Percentiles rank a stretch among this genome's conserved stretches.
These are phyloP conservation scores for Ustilago shanxiensis DNA, from an alignment of 1,284 basidiomycete genomes.

Conservation along the genomic window DNA sequence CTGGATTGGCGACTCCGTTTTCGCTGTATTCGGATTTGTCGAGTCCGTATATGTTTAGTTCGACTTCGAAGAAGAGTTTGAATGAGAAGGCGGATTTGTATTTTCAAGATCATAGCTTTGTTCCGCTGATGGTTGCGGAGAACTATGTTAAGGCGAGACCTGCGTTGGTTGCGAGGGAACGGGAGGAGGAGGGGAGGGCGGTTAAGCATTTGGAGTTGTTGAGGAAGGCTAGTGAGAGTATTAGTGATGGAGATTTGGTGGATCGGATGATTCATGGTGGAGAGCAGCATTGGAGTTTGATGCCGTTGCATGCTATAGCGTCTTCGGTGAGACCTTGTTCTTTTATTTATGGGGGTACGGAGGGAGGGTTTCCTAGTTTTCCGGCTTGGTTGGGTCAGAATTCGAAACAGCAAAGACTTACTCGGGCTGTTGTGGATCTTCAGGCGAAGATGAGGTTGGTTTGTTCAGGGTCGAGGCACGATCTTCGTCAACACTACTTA, in stretches of 20 bases:
- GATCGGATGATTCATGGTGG: slow-evolving; percentile 86
- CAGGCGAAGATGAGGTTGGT: slow-evolving; percentile 95
- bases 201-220: slow-evolving; percentile 81
- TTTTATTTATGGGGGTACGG: slow-evolving; percentile 56
- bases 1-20: slow-evolving; percentile 78
- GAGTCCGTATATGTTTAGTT: slow-evolving; percentile 88
- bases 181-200: slow-evolving; percentile 65
- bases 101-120: slow-evolving; percentile 93
- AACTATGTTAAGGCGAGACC: slow-evolving; percentile 76
- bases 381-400: slow-evolving; percentile 85
- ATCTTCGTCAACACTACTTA: slow-evolving; percentile 91
- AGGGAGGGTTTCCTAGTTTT: slow-evolving; percentile 61
- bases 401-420: slow-evolving; percentile 88
- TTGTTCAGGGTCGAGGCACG: slow-evolving; percentile 86
- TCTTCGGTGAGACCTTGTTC: slow-evolving; percentile 79
- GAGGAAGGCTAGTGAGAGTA: slow-evolving; percentile 82
- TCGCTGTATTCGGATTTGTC: slow-evolving; percentile 76
- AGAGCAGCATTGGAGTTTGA: slow-evolving; percentile 95
- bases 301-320: slow-evolving; percentile 91
- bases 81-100: slow-evolving; percentile 95
- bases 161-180: slow-evolving; percentile 71
- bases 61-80: slow-evolving; percentile 83
- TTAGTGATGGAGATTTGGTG: slow-evolving; percentile 95
- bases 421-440: slow-evolving; percentile 85
- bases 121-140: slow-evolving; percentile 87